Evolutionary conservation across 164 flowering plant species (phyloP).

Genomic region (Euptelea pleiosperma): DNA sequence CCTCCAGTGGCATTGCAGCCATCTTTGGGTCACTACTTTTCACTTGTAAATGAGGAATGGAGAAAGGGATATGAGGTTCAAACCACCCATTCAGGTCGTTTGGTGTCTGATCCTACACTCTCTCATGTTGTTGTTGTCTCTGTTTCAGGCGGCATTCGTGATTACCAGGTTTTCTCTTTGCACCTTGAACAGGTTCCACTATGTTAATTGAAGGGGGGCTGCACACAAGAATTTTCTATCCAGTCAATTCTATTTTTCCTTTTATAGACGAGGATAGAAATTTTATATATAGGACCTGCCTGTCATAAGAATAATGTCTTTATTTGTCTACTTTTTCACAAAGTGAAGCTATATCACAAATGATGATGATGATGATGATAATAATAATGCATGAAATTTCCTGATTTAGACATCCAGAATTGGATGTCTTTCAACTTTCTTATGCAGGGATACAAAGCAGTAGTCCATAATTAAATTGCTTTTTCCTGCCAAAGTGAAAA

Average conservation of each 20-base stretch:
- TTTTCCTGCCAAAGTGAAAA: too few relatives aligned
- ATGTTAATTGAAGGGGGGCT: too few relatives aligned
- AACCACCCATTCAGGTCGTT: slow-evolving; percentile 41
- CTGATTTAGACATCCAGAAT: too few relatives aligned
- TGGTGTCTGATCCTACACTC: slow-evolving; percentile 49
- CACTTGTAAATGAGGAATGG: slow-evolving; percentile 79
- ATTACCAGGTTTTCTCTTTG: slow-evolving; percentile 65
- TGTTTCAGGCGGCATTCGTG: slow-evolving; percentile 83
- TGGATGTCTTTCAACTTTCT: too few relatives aligned
- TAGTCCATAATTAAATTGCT: too few relatives aligned
- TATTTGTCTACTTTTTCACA: too few relatives aligned
- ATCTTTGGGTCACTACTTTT: slow-evolving; percentile 82
- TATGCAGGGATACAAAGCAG: too few relatives aligned
- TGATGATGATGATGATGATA: too few relatives aligned
- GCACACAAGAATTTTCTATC: too few relatives aligned
- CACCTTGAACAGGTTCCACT: background rate
- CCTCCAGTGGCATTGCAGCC: slow-evolving; percentile 97
- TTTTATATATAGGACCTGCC: background rate
- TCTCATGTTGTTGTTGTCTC: slow-evolving; percentile 80
- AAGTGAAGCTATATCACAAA: background rate
- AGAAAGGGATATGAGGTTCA: slow-evolving; percentile 70
- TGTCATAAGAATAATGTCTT: too few relatives aligned
- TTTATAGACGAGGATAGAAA: background rate
- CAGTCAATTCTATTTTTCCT: background rate
- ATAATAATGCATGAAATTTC: too few relatives aligned